phyloP scores from a whole-genome alignment of 768 basidiomycete genomes.

The Hypholoma sublateritium region DNA sequence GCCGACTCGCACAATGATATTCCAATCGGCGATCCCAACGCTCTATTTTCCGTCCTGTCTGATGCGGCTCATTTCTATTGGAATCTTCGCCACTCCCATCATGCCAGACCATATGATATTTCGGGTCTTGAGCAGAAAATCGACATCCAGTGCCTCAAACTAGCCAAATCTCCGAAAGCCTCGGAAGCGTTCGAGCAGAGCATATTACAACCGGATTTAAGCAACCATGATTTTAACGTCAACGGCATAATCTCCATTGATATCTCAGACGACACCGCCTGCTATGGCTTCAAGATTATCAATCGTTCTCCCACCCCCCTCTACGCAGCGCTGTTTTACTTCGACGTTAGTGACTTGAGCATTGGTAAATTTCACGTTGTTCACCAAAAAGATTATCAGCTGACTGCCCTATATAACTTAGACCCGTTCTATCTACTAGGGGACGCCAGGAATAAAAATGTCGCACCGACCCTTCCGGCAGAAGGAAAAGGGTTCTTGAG shows the following conservation, averaged over 20 bases:
- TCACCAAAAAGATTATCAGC: neutral
- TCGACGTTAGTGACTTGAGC: constrained; percentile 9
- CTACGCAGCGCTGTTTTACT: constrained; percentile 9
- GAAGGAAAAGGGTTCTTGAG: neutral
- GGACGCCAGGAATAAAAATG: neutral
- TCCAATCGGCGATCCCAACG: neutral
- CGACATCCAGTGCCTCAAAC: neutral
- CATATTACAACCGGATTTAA: neutral
- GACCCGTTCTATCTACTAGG: neutral
- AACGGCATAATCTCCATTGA: neutral
- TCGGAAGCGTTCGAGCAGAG: neutral
- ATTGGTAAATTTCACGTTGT: neutral
- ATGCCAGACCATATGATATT: neutral
- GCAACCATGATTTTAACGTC: neutral
- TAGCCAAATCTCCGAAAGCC: neutral
- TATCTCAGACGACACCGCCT: neutral
- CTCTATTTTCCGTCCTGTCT: neutral
- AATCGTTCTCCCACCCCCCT: neutral
- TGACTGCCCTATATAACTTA: neutral
- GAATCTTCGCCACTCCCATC: neutral
- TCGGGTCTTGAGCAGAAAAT: neutral
- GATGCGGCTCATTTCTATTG: neutral
- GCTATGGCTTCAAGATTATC: constrained; percentile 8
- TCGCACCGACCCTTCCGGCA: neutral
- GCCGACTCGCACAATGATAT: neutral